phyloP scores from a whole-genome alignment of 2,329 filamentous ascomycete genomes.

The Paraphaeosphaeria sporulosa region DNA sequence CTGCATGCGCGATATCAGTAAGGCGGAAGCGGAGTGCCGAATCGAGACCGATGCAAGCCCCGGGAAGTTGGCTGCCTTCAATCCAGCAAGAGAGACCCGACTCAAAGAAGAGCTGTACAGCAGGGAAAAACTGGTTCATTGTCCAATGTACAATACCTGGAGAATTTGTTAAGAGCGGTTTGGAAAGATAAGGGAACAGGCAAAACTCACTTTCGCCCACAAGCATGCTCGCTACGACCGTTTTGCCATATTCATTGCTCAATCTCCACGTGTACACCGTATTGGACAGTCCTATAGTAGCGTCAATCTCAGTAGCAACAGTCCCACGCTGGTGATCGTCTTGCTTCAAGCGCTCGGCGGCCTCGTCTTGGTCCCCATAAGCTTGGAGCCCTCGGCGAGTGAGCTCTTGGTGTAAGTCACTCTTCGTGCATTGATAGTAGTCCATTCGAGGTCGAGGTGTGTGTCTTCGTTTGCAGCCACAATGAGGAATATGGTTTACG shows the following conservation, averaged over 20 bases:
- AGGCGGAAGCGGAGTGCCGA: constrained; percentile 34
- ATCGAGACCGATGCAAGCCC: constrained; percentile 33
- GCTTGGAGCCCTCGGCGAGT: constrained; percentile 23
- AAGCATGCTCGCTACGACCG: constrained; percentile 19
- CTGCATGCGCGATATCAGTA: constrained; percentile 38
- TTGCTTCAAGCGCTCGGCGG: constrained; percentile 27
- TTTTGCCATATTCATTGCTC: constrained; percentile 23
- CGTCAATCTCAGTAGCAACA: constrained; percentile 31
- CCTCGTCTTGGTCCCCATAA: constrained; percentile 23
- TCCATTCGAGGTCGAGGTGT: constrained; percentile 23
- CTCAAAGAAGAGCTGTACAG: constrained; percentile 41
- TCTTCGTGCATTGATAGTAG: constrained; percentile 32
- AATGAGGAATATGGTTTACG: no score
- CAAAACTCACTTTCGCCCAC: constrained; percentile 29
- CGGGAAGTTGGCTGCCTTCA: constrained; percentile 23
- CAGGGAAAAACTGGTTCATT: constrained; percentile 39
- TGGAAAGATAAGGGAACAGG: background rate
- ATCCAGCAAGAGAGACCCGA: constrained; percentile 39
- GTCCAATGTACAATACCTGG: constrained; percentile 37
- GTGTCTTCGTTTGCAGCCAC: background rate
- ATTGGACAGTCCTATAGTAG: constrained; percentile 8
- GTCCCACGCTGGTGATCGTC: constrained; percentile 30
- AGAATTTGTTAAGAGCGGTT: background rate
- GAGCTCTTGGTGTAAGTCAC: constrained; percentile 27
- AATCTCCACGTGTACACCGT: constrained; percentile 9